Evolutionary conservation across 495 filamentous ascomycete genomes (phyloP).

Genomic region (Podospora pseudopauciseta): DNA sequence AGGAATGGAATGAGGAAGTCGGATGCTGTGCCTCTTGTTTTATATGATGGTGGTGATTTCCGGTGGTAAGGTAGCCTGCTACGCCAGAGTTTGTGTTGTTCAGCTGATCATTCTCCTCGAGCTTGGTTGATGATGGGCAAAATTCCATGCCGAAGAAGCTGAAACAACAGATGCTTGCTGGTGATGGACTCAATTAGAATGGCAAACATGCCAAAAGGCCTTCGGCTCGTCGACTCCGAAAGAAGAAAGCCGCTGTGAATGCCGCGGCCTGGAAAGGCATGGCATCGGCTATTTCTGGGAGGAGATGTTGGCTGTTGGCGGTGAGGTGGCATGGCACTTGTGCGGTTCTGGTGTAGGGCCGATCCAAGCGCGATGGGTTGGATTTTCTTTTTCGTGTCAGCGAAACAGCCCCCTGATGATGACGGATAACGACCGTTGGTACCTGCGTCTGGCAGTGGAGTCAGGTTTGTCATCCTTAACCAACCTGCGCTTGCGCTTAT

Average conservation of each 20-base stretch:
- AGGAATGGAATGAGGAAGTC: too few relatives aligned
- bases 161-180: not conserved
- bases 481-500: not conserved
- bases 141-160: not conserved
- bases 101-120: not conserved
- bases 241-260: not conserved
- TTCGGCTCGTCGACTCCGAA: not conserved
- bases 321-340: not conserved
- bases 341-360: not conserved
- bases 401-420: not conserved
- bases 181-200: not conserved
- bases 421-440: constrained; percentile 5
- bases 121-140: not conserved
- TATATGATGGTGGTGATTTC: not conserved
- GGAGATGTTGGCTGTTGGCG: not conserved
- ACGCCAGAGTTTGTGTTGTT: too few relatives aligned
- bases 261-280: not conserved
- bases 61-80: not conserved
- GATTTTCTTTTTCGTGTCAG: not conserved
- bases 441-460: not conserved
- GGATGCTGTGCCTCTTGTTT: not conserved
- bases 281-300: not conserved
- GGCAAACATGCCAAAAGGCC: not conserved
- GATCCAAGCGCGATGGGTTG: not conserved
- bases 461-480: not conserved